Conservation (phyloP, 441 rosid species). For the Erodium texanum region DNA sequence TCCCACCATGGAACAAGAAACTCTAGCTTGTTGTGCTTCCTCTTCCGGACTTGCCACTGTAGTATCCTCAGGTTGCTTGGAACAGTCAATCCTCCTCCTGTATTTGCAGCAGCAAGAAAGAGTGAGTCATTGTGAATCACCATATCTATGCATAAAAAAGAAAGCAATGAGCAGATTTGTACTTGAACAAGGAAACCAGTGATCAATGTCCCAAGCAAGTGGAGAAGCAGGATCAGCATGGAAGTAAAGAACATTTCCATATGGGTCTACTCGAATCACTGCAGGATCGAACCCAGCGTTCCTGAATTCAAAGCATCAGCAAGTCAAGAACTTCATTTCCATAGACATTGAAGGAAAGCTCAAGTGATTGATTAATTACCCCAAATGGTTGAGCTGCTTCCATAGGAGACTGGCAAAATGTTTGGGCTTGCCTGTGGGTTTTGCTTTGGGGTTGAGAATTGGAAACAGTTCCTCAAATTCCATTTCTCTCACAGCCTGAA, state of each 20-base stretch:
- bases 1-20: constrained; percentile 95
- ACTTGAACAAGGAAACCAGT: constrained; percentile 96
- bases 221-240: constrained; percentile 94
- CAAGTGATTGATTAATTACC: constrained; percentile 30
- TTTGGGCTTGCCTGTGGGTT: constrained; percentile 56
- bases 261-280: constrained; percentile 71
- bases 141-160: background rate
- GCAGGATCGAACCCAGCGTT: constrained; percentile 96
- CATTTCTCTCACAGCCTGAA: constrained; percentile 35
- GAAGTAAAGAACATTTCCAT: constrained; percentile 75
- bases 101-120: background rate
- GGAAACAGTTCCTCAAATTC: constrained; percentile 60
- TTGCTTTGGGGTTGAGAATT: constrained; percentile 53
- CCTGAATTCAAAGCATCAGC: constrained; percentile 22
- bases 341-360: too few species aligned
- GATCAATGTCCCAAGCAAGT: constrained; percentile 89
- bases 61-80: constrained; percentile 77
- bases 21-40: constrained; percentile 68
- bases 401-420: constrained; percentile 57
- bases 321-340: too few species aligned
- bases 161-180: constrained; percentile 6
- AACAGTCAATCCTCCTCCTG: constrained; percentile 91
- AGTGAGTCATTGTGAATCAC: background rate
- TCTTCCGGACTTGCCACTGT: constrained; percentile 85
- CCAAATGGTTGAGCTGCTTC: constrained; percentile 85